Percentiles rank a stretch among this genome's conserved stretches.
These are phyloP conservation scores for Colletotrichum tofieldiae DNA, from an alignment of 2,329 filamentous ascomycete genomes.

Conservation along the genomic window DNA sequence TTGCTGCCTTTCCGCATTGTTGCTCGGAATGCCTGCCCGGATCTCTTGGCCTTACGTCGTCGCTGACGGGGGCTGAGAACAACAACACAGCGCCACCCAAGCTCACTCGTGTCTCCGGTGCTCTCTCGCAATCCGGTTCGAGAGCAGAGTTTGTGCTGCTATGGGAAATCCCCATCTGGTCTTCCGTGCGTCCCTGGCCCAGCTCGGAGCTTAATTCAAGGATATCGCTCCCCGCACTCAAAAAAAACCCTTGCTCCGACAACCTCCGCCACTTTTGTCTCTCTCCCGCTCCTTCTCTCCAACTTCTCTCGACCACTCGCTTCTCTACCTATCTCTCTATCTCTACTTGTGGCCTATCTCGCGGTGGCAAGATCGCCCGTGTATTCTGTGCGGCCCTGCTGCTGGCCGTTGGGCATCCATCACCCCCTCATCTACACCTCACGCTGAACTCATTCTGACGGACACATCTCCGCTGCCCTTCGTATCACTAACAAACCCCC, in stretches of 20 bases:
- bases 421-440: conserved; percentile 9
- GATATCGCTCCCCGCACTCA: conserved; percentile 30
- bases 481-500: conserved; percentile 18
- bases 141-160: conserved; percentile 30
- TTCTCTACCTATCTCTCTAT: not conserved
- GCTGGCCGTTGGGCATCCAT: not conserved
- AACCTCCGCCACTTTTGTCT: conserved; percentile 44
- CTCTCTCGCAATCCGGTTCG: conserved; percentile 25
- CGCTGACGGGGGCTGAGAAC: conserved; percentile 2
- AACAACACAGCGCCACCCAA: not conserved
- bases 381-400: conserved; percentile 9
- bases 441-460: not conserved
- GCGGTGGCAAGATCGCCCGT: not conserved
- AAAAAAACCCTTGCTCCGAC: conserved; percentile 37
- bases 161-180: conserved; percentile 7
- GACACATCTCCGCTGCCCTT: not conserved
- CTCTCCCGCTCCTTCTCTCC: conserved; percentile 46
- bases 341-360: not conserved
- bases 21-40: conserved; percentile 11
- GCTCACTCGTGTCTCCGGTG: not conserved
- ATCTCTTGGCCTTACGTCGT: conserved; percentile 18
- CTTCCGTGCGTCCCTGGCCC: conserved; percentile 30
- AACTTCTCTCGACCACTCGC: conserved; percentile 40
- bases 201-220: conserved; percentile 35
- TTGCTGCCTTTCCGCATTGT: conserved; percentile 25